Percentiles rank a stretch among this genome's conserved stretches.
phyloP scores from a whole-genome alignment of 495 filamentous ascomycete genomes.

The Podospora fimiseda region DNA sequence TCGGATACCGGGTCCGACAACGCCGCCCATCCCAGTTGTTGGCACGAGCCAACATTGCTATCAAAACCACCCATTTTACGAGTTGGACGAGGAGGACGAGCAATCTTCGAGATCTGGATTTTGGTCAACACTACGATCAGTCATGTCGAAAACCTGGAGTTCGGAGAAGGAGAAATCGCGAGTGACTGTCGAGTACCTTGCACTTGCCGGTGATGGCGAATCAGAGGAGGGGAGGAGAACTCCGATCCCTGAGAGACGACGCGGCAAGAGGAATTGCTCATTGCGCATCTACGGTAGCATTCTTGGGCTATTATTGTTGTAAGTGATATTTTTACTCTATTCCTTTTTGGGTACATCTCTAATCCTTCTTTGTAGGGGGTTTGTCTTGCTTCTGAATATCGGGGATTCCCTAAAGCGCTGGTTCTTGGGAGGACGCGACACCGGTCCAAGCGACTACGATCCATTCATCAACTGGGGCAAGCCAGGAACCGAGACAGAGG shows the following conservation, averaged over 20 bases:
- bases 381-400: conserved; percentile 1
- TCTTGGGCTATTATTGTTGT: not conserved
- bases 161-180: not conserved
- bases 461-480: conserved; percentile 51
- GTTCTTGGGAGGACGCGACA: not conserved
- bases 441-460: conserved; percentile 32
- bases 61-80: not conserved
- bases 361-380: too few species aligned
- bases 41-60: not conserved
- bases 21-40: not conserved
- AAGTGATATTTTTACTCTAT: not conserved
- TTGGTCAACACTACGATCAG: not conserved
- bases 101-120: not conserved
- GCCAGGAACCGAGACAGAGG: conserved; percentile 40
- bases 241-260: not conserved
- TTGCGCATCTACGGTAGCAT: not conserved
- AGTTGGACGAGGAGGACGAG: not conserved
- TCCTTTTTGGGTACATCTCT: too few species aligned
- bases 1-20: not conserved
- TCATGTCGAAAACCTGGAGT: not conserved
- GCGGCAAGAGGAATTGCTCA: not conserved
- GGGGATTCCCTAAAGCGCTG: not conserved
- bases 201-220: not conserved
- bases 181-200: not conserved
- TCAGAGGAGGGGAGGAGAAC: not conserved